These are phyloP conservation scores for Clarkia xantiana DNA, from an alignment of 345 rosid species.

Conservation along the genomic window DNA sequence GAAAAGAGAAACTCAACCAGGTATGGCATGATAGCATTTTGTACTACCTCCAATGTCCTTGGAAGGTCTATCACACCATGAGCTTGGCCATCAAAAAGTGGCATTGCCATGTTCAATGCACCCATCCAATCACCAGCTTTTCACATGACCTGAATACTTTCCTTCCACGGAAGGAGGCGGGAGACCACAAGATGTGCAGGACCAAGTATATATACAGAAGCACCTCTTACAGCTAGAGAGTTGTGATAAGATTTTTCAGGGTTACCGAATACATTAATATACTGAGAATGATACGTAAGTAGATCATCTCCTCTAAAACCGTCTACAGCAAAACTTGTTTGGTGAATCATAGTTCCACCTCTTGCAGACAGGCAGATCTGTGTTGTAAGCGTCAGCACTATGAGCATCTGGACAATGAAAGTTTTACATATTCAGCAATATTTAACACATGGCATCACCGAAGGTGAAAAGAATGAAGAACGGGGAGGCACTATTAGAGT, in stretches of 20 bases:
- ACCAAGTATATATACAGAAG: conserved; percentile 84
- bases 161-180: conserved; percentile 98
- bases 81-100: conserved; percentile 95
- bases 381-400: conserved; percentile 63
- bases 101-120: conserved; percentile 93
- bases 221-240: conserved; percentile 73
- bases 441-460: neutral
- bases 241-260: conserved; percentile 96
- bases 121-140: conserved; percentile 99
- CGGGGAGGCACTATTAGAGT: too few relatives aligned
- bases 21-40: conserved; percentile 80
- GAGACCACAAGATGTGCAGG: conserved; percentile 61
- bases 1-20: conserved; percentile 78
- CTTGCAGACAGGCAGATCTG: conserved; percentile 70
- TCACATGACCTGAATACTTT: conserved; percentile 79
- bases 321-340: conserved; percentile 61
- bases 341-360: conserved; percentile 90
- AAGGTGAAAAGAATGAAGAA: too few relatives aligned
- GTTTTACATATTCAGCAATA: conserved; percentile 12
- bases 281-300: conserved; percentile 65
- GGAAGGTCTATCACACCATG: conserved; percentile 98
- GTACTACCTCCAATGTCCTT: conserved; percentile 62
- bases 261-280: conserved; percentile 74
- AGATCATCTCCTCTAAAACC: conserved; percentile 61
- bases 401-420: conserved; percentile 60